A percentile compares a stretch with the other conserved stretches of the same genome.
Conservation (phyloP, 768 basidiomycete species). For the Serendipita vermifera region DNA sequence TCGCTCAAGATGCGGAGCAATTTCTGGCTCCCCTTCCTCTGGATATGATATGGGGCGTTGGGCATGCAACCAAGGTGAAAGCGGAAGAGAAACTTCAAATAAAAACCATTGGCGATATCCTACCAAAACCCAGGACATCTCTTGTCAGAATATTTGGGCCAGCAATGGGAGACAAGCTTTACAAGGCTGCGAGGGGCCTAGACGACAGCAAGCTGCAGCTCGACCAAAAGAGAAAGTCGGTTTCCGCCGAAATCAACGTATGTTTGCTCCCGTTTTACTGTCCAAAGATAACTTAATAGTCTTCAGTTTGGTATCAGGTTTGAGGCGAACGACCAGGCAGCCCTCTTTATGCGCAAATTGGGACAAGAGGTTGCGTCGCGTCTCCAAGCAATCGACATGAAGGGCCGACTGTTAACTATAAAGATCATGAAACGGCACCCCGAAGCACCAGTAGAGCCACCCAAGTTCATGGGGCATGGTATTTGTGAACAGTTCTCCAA, state of each 20-base stretch:
- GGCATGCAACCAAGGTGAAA: slow-evolving; percentile 59
- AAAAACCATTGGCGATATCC: slow-evolving; percentile 55
- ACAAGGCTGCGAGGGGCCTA: slow-evolving; percentile 69
- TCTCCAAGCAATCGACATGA: slow-evolving; percentile 51
- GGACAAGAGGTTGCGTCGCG: slow-evolving; percentile 63
- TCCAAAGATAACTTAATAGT: background rate
- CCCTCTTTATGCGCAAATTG: slow-evolving; percentile 63
- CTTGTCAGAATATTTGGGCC: slow-evolving; percentile 68
- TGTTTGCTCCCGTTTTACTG: slow-evolving; percentile 22
- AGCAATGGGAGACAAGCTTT: slow-evolving; percentile 71
- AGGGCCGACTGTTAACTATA: slow-evolving; percentile 64
- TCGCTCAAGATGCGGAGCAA: slow-evolving; percentile 34
- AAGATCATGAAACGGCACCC: slow-evolving; percentile 84
- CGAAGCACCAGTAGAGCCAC: slow-evolving; percentile 72
- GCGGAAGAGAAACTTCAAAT: slow-evolving; percentile 66
- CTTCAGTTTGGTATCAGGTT: slow-evolving; percentile 90
- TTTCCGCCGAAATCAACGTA: slow-evolving; percentile 92
- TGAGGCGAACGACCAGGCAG: slow-evolving; percentile 65
- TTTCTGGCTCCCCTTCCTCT: slow-evolving; percentile 61
- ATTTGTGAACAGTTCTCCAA: slow-evolving; percentile 71
- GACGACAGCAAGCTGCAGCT: slow-evolving; percentile 70
- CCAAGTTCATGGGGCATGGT: slow-evolving; percentile 95
- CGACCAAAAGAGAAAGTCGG: slow-evolving; percentile 77
- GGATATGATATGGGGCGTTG: slow-evolving; percentile 78
- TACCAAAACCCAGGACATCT: slow-evolving; percentile 44